Conservation (phyloP, 2,329 filamentous ascomycete genomes). For the Coniochaeta pulveracea region DNA sequence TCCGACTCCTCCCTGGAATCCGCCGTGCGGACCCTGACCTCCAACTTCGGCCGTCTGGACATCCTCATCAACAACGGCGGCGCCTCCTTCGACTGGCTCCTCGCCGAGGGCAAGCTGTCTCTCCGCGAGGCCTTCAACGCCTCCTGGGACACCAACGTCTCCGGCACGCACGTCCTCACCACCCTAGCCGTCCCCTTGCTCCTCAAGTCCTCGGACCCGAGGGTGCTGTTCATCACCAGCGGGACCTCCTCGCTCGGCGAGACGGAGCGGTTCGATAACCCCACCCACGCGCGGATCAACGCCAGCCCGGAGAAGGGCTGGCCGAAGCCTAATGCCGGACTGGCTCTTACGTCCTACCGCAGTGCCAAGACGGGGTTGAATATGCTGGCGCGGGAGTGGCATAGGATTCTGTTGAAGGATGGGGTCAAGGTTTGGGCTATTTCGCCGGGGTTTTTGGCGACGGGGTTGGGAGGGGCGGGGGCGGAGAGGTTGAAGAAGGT, state of each 20-base stretch:
- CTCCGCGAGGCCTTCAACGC: constrained; percentile 31
- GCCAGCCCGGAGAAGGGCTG: constrained; percentile 26
- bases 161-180: constrained; percentile 30
- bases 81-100: constrained; percentile 27
- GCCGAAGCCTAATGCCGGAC: constrained; percentile 26
- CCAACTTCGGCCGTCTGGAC: constrained; percentile 34
- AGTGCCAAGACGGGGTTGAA: constrained; percentile 32
- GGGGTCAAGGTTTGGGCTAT: constrained; percentile 28
- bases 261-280: constrained; percentile 23
- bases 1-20: constrained; percentile 38
- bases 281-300: constrained; percentile 16
- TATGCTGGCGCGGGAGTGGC: constrained; percentile 37
- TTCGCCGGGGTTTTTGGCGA: constrained; percentile 8
- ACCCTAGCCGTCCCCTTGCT: constrained; percentile 30
- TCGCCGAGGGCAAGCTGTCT: constrained; percentile 12
- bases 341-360: constrained; percentile 20
- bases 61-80: constrained; percentile 46
- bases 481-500: too few species aligned
- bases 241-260: constrained; percentile 12
- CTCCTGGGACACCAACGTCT: constrained; percentile 37
- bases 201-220: constrained; percentile 28
- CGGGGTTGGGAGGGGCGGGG: constrained; percentile 9
- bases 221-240: constrained; percentile 38
- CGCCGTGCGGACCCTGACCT: constrained; percentile 28
- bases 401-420: constrained; percentile 22